Conservation (phyloP, 306 rosid species). For the Neltuma alba region DNA sequence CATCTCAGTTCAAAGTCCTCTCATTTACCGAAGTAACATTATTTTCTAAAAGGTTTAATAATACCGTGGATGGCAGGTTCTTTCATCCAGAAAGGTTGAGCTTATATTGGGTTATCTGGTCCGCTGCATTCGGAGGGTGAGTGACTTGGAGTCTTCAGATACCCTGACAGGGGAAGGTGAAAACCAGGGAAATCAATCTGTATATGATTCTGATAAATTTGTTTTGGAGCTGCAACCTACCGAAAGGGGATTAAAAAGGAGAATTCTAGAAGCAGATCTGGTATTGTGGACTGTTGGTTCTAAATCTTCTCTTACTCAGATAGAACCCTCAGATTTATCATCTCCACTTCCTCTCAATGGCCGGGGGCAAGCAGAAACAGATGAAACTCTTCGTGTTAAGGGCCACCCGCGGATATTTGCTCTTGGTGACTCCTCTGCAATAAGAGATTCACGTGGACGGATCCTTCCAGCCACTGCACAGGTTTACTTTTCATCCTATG, state of each 20-base stretch:
- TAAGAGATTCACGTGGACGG: conserved; percentile 83
- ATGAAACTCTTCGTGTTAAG: conserved; percentile 97
- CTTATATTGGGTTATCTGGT: conserved; percentile 88
- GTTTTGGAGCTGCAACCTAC: conserved; percentile 80
- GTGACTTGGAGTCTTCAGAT: conserved; percentile 50
- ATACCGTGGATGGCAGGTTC: conserved; percentile 59
- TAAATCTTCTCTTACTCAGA: conserved; percentile 74
- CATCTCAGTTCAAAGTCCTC: conserved; percentile 18
- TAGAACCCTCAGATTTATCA: conserved; percentile 59
- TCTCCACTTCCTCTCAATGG: conserved; percentile 79
- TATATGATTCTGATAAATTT: conserved; percentile 55
- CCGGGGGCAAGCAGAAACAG: conserved; percentile 91
- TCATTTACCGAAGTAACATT: conserved; percentile 3
- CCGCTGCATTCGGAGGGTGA: conserved; percentile 58
- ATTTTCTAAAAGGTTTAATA: conserved; percentile 36
- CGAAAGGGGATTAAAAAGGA: conserved; percentile 69
- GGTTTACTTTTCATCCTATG: conserved; percentile 44
- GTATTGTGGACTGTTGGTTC: conserved; percentile 96
- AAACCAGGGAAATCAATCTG: conserved; percentile 37
- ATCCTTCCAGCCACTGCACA: conserved; percentile 97
- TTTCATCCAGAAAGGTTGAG: conserved; percentile 79
- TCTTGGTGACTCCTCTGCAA: conserved; percentile 86
- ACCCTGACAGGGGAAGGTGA: conserved; percentile 30
- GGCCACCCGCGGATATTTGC: conserved; percentile 99
- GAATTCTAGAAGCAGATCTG: conserved; percentile 74